Evolutionary conservation across 2,329 filamentous ascomycete species (phyloP).

Genomic region (Fusarium proliferatum): DNA sequence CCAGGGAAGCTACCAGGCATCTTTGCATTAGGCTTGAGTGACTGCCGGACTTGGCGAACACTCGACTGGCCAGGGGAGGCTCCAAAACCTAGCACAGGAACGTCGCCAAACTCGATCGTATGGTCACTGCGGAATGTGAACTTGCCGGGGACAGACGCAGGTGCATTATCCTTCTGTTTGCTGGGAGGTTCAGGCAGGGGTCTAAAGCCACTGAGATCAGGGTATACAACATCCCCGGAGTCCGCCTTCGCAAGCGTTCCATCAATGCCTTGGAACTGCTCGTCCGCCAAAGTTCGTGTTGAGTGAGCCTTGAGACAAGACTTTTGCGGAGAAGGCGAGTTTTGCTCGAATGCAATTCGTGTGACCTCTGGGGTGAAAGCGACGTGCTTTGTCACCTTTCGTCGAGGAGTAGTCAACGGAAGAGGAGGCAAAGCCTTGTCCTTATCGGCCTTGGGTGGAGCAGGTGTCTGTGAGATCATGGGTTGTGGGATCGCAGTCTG

Average conservation of each 20-base stretch:
- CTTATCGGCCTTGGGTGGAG: conserved; percentile 59
- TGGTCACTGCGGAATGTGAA: conserved; percentile 76
- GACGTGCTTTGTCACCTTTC: conserved; percentile 77
- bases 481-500: conserved; percentile 63
- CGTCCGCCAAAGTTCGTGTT: conserved; percentile 39
- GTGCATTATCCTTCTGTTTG: conserved; percentile 41
- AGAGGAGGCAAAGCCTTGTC: conserved; percentile 65
- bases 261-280: conserved; percentile 48
- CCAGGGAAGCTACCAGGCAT: conserved; percentile 69
- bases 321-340: conserved; percentile 69
- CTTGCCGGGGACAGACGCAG: conserved; percentile 62
- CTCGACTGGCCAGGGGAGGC: conserved; percentile 68
- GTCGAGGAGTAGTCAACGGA: conserved; percentile 73
- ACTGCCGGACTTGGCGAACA: conserved; percentile 68
- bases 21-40: conserved; percentile 54
- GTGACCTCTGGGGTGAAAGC: conserved; percentile 82
- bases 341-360: conserved; percentile 52
- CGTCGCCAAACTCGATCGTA: conserved; percentile 67
- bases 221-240: conserved; percentile 59
- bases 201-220: conserved; percentile 61
- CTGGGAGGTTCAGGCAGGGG: conserved; percentile 45
- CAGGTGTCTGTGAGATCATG: conserved; percentile 59
- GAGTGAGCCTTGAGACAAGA: conserved; percentile 58
- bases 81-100: conserved; percentile 65
- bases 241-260: conserved; percentile 41